phyloP scores from a whole-genome alignment of 441 rosid genomes.

The Biscutella auriculata region DNA sequence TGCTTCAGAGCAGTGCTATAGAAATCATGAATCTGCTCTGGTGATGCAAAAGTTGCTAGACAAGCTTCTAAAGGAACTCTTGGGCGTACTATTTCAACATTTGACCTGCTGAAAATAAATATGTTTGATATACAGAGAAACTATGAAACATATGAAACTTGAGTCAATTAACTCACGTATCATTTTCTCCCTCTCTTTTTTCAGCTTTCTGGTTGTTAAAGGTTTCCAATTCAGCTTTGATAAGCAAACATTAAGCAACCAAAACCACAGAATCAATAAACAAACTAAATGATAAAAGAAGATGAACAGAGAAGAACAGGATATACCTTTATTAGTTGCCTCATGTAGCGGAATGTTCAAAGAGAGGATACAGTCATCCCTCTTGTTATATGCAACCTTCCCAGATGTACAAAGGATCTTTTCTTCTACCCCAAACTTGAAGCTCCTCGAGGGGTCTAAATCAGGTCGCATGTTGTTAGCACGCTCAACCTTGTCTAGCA shows the following conservation, averaged over 20 bases:
- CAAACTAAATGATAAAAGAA: not conserved
- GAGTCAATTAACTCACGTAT: slow-evolving; percentile 43
- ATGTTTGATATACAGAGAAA: slow-evolving; percentile 17
- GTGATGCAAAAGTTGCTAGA: slow-evolving; percentile 64
- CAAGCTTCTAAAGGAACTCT: slow-evolving; percentile 94
- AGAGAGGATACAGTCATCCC: slow-evolving; percentile 84
- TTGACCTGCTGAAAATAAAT: slow-evolving; percentile 38
- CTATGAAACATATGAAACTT: slow-evolving; percentile 5
- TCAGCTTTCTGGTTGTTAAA: slow-evolving; percentile 53
- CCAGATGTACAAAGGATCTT: slow-evolving; percentile 82
- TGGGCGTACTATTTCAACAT: slow-evolving; percentile 77
- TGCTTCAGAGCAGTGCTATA: slow-evolving; percentile 82
- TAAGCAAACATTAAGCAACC: slow-evolving; percentile 17
- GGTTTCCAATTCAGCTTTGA: slow-evolving; percentile 62
- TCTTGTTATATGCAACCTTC: slow-evolving; percentile 74
- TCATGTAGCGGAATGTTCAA: slow-evolving; percentile 82
- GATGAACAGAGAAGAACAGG: slow-evolving; percentile 4
- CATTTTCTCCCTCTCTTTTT: slow-evolving; percentile 50
- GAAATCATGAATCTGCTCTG: slow-evolving; percentile 72
- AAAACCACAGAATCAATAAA: not conserved
- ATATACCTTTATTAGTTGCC: slow-evolving; percentile 72
- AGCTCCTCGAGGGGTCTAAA: slow-evolving; percentile 73
- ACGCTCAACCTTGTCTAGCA: slow-evolving; percentile 90
- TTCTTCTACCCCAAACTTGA: slow-evolving; percentile 94
- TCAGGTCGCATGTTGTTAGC: slow-evolving; percentile 44